Evolutionary conservation across 257 asterid species (phyloP).

Genomic region (Datura wrightii): DNA sequence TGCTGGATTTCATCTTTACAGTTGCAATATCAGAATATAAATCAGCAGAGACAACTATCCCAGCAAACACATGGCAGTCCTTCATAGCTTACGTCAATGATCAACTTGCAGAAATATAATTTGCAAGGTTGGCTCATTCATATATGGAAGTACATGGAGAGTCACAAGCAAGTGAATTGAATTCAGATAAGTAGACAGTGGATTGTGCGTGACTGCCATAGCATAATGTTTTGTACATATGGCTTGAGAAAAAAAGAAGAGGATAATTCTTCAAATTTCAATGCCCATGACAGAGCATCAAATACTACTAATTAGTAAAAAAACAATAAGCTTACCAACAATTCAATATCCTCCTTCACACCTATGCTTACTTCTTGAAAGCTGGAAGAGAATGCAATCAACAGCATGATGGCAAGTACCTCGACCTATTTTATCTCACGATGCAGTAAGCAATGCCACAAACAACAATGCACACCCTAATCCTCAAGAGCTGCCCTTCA

Average conservation of each 20-base stretch:
- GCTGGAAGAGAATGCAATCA: neutral
- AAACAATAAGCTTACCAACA: neutral
- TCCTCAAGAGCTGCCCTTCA: neutral
- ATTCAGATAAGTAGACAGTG: neutral
- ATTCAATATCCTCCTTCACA: neutral
- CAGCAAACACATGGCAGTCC: neutral
- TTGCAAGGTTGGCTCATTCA: neutral
- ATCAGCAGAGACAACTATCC: neutral
- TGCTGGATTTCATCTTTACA: neutral
- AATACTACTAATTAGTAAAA: neutral
- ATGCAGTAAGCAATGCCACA: neutral
- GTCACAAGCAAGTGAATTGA: neutral
- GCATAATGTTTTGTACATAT: neutral
- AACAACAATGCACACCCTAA: neutral
- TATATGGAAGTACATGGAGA: neutral
- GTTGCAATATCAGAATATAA: constrained; percentile 8
- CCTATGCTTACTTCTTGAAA: neutral
- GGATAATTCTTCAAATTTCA: neutral
- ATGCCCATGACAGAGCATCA: neutral
- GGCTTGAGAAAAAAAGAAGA: neutral
- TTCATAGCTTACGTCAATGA: neutral
- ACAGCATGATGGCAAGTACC: neutral
- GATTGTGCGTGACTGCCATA: neutral
- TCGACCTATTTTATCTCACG: neutral
- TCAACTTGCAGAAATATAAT: neutral